phyloP scores from a whole-genome alignment of 2,329 filamentous ascomycete species.

The Fusarium secorum region DNA sequence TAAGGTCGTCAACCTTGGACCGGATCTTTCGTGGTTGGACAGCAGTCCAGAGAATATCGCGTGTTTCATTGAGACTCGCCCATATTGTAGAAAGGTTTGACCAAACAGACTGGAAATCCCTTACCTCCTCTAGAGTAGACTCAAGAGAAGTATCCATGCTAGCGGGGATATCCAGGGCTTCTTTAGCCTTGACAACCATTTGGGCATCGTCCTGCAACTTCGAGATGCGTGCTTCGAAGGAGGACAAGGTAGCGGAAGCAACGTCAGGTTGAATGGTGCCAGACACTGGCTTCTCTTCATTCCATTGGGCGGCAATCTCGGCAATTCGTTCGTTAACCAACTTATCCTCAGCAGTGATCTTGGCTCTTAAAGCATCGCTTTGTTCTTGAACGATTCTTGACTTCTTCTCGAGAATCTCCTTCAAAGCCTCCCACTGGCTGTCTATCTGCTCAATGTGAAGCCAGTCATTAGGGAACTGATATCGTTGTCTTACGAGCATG shows the following conservation, averaged over 20 bases:
- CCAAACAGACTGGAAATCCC: slow-evolving; percentile 99
- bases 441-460: slow-evolving; percentile 95
- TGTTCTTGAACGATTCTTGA: slow-evolving; percentile 96
- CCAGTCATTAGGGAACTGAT: slow-evolving; percentile 94
- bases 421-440: slow-evolving; percentile 92
- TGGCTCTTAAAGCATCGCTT: slow-evolving; percentile 91
- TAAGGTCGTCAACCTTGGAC: slow-evolving; percentile 85
- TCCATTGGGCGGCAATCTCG: slow-evolving; percentile 88
- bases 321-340: slow-evolving; percentile 87
- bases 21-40: slow-evolving; percentile 94
- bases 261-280: slow-evolving; percentile 91
- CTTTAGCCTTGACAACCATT: slow-evolving; percentile 96
- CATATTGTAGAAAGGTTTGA: slow-evolving; percentile 94
- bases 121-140: slow-evolving; percentile 92
- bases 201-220: slow-evolving; percentile 86
- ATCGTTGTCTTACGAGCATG: slow-evolving; percentile 87
- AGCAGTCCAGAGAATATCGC: slow-evolving; percentile 92
- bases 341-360: slow-evolving; percentile 93
- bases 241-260: slow-evolving; percentile 80
- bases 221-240: slow-evolving; percentile 85
- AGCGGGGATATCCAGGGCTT: slow-evolving; percentile 88
- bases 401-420: slow-evolving; percentile 90
- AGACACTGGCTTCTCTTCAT: slow-evolving; percentile 95
- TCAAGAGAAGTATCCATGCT: slow-evolving; percentile 81
- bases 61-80: slow-evolving; percentile 92